These are phyloP conservation scores for Cynanchum wilfordii DNA, from an alignment of 257 asterid genomes.

Conservation along the genomic window DNA sequence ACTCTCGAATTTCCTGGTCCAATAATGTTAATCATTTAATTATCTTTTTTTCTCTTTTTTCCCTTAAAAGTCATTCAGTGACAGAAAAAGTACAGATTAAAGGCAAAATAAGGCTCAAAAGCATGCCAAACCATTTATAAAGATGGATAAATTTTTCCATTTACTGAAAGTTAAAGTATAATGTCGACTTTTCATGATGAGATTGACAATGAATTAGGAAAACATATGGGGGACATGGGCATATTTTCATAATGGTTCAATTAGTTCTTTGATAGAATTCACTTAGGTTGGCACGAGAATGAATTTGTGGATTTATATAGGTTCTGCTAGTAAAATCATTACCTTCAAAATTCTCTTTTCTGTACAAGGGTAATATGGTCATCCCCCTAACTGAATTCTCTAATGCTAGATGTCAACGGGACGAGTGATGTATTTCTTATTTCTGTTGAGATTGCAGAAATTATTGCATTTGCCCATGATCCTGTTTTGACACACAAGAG, in stretches of 20 bases:
- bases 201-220: neutral
- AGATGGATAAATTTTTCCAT: neutral
- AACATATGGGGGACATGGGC: neutral
- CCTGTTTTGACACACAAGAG: neutral
- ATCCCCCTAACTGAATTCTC: neutral
- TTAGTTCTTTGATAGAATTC: neutral
- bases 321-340: neutral
- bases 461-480: neutral
- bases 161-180: neutral
- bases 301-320: neutral
- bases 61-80: too few relatives aligned
- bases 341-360: neutral
- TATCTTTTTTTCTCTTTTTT: too few relatives aligned
- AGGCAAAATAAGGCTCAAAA: too few relatives aligned
- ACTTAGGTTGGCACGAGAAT: neutral
- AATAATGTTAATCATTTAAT: conserved; percentile 2
- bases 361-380: neutral
- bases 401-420: neutral
- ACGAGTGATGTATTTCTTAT: neutral
- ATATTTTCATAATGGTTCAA: neutral
- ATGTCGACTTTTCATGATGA: neutral
- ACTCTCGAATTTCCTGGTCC: neutral
- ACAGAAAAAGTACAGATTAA: too few relatives aligned
- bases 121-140: too few relatives aligned
- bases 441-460: neutral